Conservation (phyloP, 805 yeast species). For the Metschnikowia kunwiensis region DNA sequence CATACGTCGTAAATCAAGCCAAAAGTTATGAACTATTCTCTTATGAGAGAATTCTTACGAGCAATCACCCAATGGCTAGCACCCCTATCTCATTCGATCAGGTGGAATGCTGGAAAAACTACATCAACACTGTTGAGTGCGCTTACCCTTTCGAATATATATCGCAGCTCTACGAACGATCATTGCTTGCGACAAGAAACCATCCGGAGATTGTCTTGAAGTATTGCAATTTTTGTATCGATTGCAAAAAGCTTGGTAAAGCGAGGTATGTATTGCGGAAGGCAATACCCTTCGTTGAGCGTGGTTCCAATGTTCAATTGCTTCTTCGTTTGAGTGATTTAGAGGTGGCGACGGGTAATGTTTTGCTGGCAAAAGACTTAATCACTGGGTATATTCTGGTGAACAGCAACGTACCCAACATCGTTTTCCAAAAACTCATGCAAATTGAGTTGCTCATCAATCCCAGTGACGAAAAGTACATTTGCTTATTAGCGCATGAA, state of each 20-base stretch:
- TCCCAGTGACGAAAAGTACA: conserved; percentile 22
- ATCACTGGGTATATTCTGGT: conserved; percentile 26
- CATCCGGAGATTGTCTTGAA: conserved; percentile 50
- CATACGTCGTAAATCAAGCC: conserved; percentile 54
- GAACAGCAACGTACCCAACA: conserved; percentile 27
- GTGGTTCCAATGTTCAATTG: conserved; percentile 25
- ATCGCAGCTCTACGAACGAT: conserved; percentile 45
- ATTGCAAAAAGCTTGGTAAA: conserved; percentile 21
- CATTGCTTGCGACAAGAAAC: conserved; percentile 43
- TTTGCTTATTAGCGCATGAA: conserved; percentile 7
- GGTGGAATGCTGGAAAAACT: conserved; percentile 56
- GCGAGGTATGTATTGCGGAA: conserved; percentile 41
- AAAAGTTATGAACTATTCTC: conserved; percentile 47
- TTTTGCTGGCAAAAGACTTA: conserved; percentile 36
- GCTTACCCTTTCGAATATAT: conserved; percentile 20
- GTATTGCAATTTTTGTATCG: conserved; percentile 42
- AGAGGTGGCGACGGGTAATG: conserved; percentile 36
- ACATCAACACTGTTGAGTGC: conserved; percentile 52
- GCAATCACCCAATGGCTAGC: conserved; percentile 35
- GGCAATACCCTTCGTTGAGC: conserved; percentile 26
- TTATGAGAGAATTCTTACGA: conserved; percentile 43
- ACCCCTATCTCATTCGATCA: conserved; percentile 41
- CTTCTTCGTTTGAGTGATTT: conserved; percentile 45
- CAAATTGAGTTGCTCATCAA: conserved; percentile 38
- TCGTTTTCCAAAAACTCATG: conserved; percentile 41